Conservation (phyloP, 2,329 filamentous ascomycete species). For the Setomelanomma holmii region DNA sequence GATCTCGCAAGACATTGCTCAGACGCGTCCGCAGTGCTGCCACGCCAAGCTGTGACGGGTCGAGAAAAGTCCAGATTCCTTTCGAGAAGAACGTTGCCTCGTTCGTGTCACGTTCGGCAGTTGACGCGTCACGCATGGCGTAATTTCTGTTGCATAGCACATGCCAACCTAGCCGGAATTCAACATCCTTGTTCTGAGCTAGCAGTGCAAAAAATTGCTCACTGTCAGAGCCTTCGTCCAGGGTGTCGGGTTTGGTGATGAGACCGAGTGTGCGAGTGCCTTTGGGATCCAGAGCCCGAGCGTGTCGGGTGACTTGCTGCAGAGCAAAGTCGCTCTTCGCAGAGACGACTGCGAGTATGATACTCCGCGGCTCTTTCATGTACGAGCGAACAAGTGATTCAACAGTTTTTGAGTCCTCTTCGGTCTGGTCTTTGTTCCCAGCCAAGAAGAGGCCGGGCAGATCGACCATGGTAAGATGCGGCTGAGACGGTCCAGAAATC, state of each 20-base stretch:
- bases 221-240: slow-evolving; percentile 27
- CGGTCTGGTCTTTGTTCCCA: slow-evolving; percentile 55
- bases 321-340: slow-evolving; percentile 51
- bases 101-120: slow-evolving; percentile 13
- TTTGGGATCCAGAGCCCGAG: slow-evolving; percentile 52
- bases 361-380: slow-evolving; percentile 48
- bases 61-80: slow-evolving; percentile 21
- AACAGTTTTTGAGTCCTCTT: slow-evolving; percentile 55
- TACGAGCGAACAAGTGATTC: slow-evolving; percentile 52
- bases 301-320: slow-evolving; percentile 45
- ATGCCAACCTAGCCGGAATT: slow-evolving; percentile 42
- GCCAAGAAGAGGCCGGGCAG: slow-evolving; percentile 61
- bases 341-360: slow-evolving; percentile 54
- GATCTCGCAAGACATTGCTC: slow-evolving; percentile 54
- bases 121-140: slow-evolving; percentile 16
- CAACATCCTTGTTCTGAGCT: slow-evolving; percentile 36
- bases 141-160: slow-evolving; percentile 38
- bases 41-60: slow-evolving; percentile 48
- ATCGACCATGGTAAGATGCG: slow-evolving; percentile 50
- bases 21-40: slow-evolving; percentile 55
- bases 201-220: slow-evolving; percentile 26
- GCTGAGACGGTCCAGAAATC: slow-evolving; percentile 13
- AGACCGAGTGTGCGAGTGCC: slow-evolving; percentile 60
- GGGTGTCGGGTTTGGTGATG: slow-evolving; percentile 61
- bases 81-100: slow-evolving; percentile 17